These are phyloP conservation scores for Aureobasidium zeae DNA, from an alignment of 2,329 filamentous ascomycete species.

Conservation along the genomic window DNA sequence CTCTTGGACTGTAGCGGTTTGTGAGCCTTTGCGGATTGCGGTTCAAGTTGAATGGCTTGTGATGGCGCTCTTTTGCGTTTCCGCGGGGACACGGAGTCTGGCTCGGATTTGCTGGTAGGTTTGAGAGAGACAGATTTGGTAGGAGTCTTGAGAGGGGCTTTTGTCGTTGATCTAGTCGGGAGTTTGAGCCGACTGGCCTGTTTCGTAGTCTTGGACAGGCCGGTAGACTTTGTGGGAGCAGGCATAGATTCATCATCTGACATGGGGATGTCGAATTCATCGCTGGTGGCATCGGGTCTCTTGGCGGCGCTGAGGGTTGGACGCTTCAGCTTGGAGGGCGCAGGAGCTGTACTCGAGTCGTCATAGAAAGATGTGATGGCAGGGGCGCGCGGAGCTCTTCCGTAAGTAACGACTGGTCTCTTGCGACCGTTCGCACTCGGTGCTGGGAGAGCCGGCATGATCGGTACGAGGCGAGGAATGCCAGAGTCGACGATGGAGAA, in stretches of 20 bases:
- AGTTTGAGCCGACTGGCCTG: background rate
- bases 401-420: constrained; percentile 31
- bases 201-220: background rate
- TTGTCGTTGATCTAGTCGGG: too few relatives aligned
- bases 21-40: background rate
- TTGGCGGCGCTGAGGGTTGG: background rate
- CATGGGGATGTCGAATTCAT: constrained; percentile 37
- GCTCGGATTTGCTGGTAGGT: background rate
- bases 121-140: background rate
- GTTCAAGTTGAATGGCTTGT: background rate
- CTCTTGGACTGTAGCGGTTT: background rate
- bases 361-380: constrained; percentile 10
- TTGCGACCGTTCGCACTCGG: constrained; percentile 20
- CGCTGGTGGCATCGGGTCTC: constrained; percentile 12
- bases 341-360: background rate
- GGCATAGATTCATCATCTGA: constrained; percentile 26
- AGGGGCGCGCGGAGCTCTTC: constrained; percentile 27
- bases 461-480: too few relatives aligned
- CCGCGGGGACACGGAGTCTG: constrained; percentile 1
- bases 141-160: background rate
- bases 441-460: constrained; percentile 3
- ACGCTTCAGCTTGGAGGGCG: constrained; percentile 9
- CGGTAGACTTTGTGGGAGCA: background rate
- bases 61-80: constrained; percentile 11
- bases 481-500: too few relatives aligned